phyloP scores from a whole-genome alignment of 2,329 filamentous ascomycete species.

The Monilinia fructicola region DNA sequence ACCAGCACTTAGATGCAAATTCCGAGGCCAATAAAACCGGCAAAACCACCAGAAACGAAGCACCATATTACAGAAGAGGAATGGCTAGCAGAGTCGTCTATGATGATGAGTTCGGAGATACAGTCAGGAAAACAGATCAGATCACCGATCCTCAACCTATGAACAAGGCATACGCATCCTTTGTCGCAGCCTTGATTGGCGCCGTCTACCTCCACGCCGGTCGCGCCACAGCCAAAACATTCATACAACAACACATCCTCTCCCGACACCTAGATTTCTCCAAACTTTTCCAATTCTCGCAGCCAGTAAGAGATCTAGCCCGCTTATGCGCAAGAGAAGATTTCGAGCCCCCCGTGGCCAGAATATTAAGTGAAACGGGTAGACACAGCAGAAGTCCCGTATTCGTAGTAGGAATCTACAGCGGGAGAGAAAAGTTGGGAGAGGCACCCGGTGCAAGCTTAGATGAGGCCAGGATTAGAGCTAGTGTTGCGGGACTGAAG shows the following conservation, averaged over 20 bases:
- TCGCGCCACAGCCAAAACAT: slow-evolving; percentile 72
- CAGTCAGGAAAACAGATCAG: slow-evolving; percentile 39
- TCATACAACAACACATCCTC: slow-evolving; percentile 82
- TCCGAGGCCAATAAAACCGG: slow-evolving; percentile 45
- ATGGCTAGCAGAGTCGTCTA: slow-evolving; percentile 76
- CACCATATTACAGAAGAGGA: slow-evolving; percentile 60
- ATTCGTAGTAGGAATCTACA: slow-evolving; percentile 91
- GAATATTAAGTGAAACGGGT: slow-evolving; percentile 88
- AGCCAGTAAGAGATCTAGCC: slow-evolving; percentile 80
- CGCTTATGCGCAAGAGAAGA: slow-evolving; percentile 83
- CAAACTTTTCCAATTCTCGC: slow-evolving; percentile 77
- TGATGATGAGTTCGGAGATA: slow-evolving; percentile 82
- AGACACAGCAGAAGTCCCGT: slow-evolving; percentile 81
- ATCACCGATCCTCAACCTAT: slow-evolving; percentile 35
- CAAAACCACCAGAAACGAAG: slow-evolving; percentile 55
- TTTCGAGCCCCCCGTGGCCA: slow-evolving; percentile 83
- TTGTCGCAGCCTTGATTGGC: slow-evolving; percentile 81
- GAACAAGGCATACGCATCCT: slow-evolving; percentile 63
- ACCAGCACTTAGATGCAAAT: slow-evolving; percentile 52
- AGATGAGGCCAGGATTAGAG: slow-evolving; percentile 73
- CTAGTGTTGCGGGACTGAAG: slow-evolving; percentile 83
- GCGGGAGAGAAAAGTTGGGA: slow-evolving; percentile 84
- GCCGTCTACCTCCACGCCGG: slow-evolving; percentile 85
- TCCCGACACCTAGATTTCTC: slow-evolving; percentile 74
- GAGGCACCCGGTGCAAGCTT: slow-evolving; percentile 82